Evolutionary conservation across 768 basidiomycete genomes (phyloP), one percentile per base, ranked within the genome.

Genomic region (Agaricus blazei): DNA sequence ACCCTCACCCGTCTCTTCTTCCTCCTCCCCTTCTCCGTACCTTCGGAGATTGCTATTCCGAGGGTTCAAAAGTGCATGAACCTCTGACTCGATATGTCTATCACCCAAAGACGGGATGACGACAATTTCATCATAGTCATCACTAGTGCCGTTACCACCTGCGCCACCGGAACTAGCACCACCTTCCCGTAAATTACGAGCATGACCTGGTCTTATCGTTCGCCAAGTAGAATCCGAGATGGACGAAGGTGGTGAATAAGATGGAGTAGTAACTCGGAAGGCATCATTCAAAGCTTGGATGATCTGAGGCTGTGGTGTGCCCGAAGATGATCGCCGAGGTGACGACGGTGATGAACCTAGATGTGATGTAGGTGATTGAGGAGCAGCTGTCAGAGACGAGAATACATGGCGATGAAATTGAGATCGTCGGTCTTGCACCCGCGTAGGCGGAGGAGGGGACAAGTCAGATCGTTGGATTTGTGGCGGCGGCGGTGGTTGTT

Each of bases 31-130:
- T 1, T 56, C 54, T 4, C 56, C 56, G 34, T 54, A 47, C 38
- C 67, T 70, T 28, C 67, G 63, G 49, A 65, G 67, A 53, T 34
- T 34, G 34, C 11, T 34, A 34, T 34, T 34, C 11, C 79, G 63
- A 79, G 81, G 4, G 75, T 72, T 74, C 52, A 86, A 69, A 44
- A 84, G 67, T 41, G 78, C 75, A 60, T 81, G 76, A 37, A 85
- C 77, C 57, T 83, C 80, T 62, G 76, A 74, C 65, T 85, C 84
- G 15, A 81, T 74, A 24, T 70, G 67, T 28, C 67, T 73, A 59
- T 85, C 81, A 19, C 83, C 83, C 19, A 82, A 67, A 1, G 78
- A 75, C 0, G 82, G 80, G 27, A 82, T 77, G 24, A 81, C 72
- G n/a, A 82, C 72, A 56, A 82, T 70, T 46, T 79, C 77, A 8